These are phyloP conservation scores for Myriangium duriaei DNA, from an alignment of 2,329 filamentous ascomycete species.

Conservation along the genomic window DNA sequence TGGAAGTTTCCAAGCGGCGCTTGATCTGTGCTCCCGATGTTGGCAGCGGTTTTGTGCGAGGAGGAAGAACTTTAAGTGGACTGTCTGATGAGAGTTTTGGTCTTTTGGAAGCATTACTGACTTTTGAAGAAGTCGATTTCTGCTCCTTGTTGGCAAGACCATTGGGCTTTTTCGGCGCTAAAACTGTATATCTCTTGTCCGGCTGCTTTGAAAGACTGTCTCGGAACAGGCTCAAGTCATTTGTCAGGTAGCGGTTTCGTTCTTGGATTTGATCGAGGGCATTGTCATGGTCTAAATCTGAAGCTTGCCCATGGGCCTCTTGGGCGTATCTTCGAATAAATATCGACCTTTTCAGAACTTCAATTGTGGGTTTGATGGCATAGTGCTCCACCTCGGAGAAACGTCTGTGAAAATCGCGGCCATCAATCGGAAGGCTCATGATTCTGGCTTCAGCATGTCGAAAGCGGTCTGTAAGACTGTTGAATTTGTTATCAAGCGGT, in stretches of 20 bases:
- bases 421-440: neutral
- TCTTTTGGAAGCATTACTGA: too few relatives aligned
- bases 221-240: too few relatives aligned
- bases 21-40: too few relatives aligned
- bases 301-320: neutral
- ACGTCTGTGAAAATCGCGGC: neutral
- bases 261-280: neutral
- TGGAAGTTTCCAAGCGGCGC: too few relatives aligned
- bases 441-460: neutral
- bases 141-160: neutral
- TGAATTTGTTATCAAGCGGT: neutral
- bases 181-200: neutral
- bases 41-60: too few relatives aligned
- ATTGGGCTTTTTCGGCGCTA: neutral
- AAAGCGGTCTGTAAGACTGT: too few relatives aligned
- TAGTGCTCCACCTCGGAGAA: neutral
- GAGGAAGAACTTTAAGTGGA: too few relatives aligned
- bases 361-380: neutral
- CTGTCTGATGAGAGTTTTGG: too few relatives aligned
- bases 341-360: neutral
- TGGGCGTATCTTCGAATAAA: neutral
- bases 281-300: neutral
- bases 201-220: too few relatives aligned
- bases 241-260: neutral
- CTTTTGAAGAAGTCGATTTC: too few relatives aligned